Evolutionary conservation across 768 basidiomycete genomes (phyloP).

Genomic region (Coprinopsis sp.): DNA sequence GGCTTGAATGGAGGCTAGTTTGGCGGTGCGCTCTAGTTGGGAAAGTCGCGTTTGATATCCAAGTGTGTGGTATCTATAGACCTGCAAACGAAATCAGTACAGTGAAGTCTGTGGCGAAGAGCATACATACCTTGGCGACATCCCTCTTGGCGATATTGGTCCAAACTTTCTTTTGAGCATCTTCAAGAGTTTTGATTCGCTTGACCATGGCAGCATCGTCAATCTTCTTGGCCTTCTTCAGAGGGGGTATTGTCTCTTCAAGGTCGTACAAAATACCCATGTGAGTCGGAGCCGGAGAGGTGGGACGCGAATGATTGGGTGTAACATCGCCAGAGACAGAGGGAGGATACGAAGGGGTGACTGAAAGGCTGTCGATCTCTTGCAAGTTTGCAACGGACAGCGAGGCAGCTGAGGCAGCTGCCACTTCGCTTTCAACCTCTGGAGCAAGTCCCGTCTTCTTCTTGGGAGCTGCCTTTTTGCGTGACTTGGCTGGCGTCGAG

Average conservation of each 20-base stretch:
- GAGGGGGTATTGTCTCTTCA: conserved; percentile 61
- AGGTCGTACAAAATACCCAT: conserved; percentile 68
- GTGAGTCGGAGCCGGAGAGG: conserved; percentile 56
- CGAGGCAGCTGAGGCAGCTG: conserved; percentile 9
- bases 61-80: conserved; percentile 70
- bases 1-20: conserved; percentile 70
- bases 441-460: conserved; percentile 53
- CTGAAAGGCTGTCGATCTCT: neutral
- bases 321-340: conserved; percentile 67
- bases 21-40: conserved; percentile 74
- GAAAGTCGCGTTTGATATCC: conserved; percentile 63
- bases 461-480: conserved; percentile 52
- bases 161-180: conserved; percentile 87
- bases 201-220: conserved; percentile 70
- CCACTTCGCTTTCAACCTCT: conserved; percentile 48
- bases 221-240: conserved; percentile 73
- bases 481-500: conserved; percentile 43
- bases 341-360: conserved; percentile 38
- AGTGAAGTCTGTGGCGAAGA: neutral
- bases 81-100: conserved; percentile 38
- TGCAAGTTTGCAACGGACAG: neutral
- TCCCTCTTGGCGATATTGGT: conserved; percentile 81
- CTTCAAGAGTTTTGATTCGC: conserved; percentile 73
- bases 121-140: conserved; percentile 63
- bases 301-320: conserved; percentile 63